Evolutionary conservation across 2,329 filamentous ascomycete species (phyloP).

Genomic region (Fusarium anthophilum): DNA sequence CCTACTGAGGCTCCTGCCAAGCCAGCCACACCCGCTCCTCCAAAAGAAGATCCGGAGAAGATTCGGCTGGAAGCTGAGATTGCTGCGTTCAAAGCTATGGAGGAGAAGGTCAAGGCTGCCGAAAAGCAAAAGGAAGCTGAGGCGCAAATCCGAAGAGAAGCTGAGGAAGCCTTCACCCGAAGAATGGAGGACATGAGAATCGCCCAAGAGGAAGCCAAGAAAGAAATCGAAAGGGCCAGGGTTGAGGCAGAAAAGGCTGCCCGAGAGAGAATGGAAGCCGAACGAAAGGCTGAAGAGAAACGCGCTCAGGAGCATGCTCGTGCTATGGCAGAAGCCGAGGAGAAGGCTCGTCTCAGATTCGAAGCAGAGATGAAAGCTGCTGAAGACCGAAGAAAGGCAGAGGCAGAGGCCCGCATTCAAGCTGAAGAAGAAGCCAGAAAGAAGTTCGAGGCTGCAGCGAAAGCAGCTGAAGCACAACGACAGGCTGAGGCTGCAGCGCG

Average conservation of each 20-base stretch:
- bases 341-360: conserved; percentile 57
- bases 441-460: conserved; percentile 57
- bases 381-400: conserved; percentile 56
- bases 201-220: conserved; percentile 43
- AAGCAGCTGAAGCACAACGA: conserved; percentile 48
- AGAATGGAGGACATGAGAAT: conserved; percentile 42
- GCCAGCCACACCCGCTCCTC: conserved; percentile 52
- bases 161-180: conserved; percentile 53
- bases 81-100: conserved; percentile 57
- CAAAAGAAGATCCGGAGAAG: conserved; percentile 64
- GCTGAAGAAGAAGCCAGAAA: conserved; percentile 57
- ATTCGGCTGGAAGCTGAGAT: conserved; percentile 70
- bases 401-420: conserved; percentile 56
- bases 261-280: conserved; percentile 56
- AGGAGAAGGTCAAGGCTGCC: conserved; percentile 57
- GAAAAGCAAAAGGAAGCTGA: conserved; percentile 57
- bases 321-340: conserved; percentile 56
- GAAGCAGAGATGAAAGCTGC: conserved; percentile 56
- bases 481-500: conserved; percentile 33
- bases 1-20: conserved; percentile 50
- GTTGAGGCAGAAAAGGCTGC: conserved; percentile 54
- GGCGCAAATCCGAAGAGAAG: conserved; percentile 56
- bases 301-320: conserved; percentile 56
- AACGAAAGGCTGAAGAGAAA: conserved; percentile 40
- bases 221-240: conserved; percentile 49